Percentiles rank a stretch among this genome's conserved stretches.
phyloP scores from a whole-genome alignment of 2,329 filamentous ascomycete species.

The Penicillium decumbens region DNA sequence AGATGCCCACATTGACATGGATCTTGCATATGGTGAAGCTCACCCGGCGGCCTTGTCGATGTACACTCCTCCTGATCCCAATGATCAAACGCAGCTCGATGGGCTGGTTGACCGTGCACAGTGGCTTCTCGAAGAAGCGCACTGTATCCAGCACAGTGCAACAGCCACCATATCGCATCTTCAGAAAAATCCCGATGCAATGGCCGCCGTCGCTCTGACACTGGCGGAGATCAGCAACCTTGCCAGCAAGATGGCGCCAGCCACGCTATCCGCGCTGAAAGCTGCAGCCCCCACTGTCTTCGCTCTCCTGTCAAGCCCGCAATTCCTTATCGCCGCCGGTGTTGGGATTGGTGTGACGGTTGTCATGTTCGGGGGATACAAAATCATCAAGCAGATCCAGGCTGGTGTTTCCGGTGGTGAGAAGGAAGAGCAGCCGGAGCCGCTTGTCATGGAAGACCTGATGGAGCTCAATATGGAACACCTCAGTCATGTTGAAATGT shows the following conservation, averaged over 20 bases:
- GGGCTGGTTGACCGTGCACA: conserved; percentile 71
- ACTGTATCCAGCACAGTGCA: conserved; percentile 82
- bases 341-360: conserved; percentile 89
- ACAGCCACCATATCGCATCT: conserved; percentile 75
- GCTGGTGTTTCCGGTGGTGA: conserved; percentile 41
- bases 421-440: conserved; percentile 20
- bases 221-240: conserved; percentile 85
- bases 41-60: conserved; percentile 55
- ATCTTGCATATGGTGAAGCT: conserved; percentile 85
- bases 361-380: conserved; percentile 93
- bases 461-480: conserved; percentile 50
- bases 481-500: conserved; percentile 57
- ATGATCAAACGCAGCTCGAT: conserved; percentile 56
- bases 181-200: conserved; percentile 79
- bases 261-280: conserved; percentile 71
- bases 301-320: conserved; percentile 77
- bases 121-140: conserved; percentile 73
- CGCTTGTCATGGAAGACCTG: conserved; percentile 51
- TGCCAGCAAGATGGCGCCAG: conserved; percentile 76
- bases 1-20: conserved; percentile 65
- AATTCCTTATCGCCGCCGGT: conserved; percentile 89
- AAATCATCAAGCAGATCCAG: conserved; percentile 83
- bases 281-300: conserved; percentile 79
- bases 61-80: conserved; percentile 42
- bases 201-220: conserved; percentile 88